Evolutionary conservation across 345 rosid genomes (phyloP), one percentile per base, ranked within the genome.

Genomic region (Pugionium cornutum): DNA sequence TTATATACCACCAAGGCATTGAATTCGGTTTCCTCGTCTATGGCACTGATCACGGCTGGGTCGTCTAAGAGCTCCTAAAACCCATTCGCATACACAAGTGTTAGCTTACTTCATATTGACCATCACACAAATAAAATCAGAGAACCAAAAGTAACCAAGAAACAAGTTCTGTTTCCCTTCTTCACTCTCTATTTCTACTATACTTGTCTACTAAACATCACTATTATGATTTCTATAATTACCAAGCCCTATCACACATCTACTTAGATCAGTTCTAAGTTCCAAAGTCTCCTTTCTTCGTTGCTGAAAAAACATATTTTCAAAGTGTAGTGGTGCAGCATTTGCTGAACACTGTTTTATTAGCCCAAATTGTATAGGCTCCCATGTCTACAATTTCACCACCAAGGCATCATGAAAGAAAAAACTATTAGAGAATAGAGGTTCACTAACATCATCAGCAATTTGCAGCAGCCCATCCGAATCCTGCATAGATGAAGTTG

Each of bases 1-100:
- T 25, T 67, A 64, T 85, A 2, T 84, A 92, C 98, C 95, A 89
- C 96, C 67, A 92, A 82, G 39, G 96, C 96, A 55, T 87, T 87
- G 66, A 92, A 92, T 74, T 92, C 96, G 0, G 92, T 92, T 80
- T 89, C 95, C 78, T 89, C 96, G 9, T 92, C 95, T 60, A 92
- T 82, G 62, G 95, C 89, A 18, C 89, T 78, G 67, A 77, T 72
- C 45, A 83, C 81, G 2, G 89, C 86, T 40, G 88, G 84, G 74
- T 92, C 98, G 11, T 89, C 95, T 84, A 87, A 53, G 10, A 92
- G 86, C 72, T 89, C 98, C 98, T 89, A 85, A 53, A 60, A 53
- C 66, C 49, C 68, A 54, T 46, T 7, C 4, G 2, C 58, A 71
- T 54, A n/a, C n/a, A 18, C 6, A 53, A 4, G 47, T 33, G 4